Base-by-base conservation (phyloP, 2,329 filamentous ascomycete species). In the Microcyclospora pomicola region DNA sequence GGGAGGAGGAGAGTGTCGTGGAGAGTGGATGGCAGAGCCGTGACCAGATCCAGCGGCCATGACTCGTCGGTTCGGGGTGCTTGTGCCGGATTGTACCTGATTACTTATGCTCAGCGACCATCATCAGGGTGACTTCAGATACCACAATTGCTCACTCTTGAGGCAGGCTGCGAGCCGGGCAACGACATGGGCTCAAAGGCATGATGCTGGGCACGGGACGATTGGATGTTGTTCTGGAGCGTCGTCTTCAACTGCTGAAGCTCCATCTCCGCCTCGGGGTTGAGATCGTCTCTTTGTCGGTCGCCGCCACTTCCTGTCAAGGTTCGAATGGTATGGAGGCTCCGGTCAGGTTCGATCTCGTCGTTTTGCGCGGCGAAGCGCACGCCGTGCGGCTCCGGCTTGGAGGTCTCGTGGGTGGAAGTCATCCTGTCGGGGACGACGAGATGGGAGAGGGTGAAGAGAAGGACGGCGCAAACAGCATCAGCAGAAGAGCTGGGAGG, bases 171-270 rank as follows among this genome's bases (percentile, higher is more conserved):
- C 29, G 91, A 96, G 52, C 77, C 71, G 13, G 91, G 91, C 37
- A 96, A 69, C 28, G 91, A 96, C 46, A 94, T 78, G 27, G 88
- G 80, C 58, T 95, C 87, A 54, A 87, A 96, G 32, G 81, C 78
- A 62, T 85, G 93, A 56, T 86, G 83, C 56, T 81, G 82, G 68
- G 93, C 75, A 46, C 87, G 76, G 40, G 77, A 73, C 51, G 87
- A 80, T 63, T 95, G 87, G 43, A 94, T 70, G 50, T 80, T 76
- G 44, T 76, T 75, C 47, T 85, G 80, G 16, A 93, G 66, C 15
- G 75, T 78, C 49, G 77, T 74, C 36, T 82, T 78, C 43, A 94
- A 65, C 42, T 76, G 77, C 48, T 73, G 74, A 40, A 92, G 67
- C 54, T 87, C 73, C 36, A 39, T 29, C 42, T 53, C 40, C 5